Base-by-base conservation (phyloP, 495 filamentous ascomycete genomes). In the Copromyces sp. region DNA sequence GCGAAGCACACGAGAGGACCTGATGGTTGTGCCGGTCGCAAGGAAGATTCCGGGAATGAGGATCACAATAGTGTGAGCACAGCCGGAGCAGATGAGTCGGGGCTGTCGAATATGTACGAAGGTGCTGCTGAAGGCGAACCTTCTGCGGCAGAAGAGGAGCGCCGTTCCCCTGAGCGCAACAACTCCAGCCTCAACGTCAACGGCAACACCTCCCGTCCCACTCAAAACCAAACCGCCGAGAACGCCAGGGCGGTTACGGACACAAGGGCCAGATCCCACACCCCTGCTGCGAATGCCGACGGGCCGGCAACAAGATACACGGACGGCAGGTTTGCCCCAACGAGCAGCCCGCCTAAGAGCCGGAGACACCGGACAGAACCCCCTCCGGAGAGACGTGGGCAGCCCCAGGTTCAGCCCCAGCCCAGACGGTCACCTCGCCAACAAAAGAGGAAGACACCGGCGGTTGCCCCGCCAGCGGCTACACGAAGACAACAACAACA, bases 1-100 rank as follows among this genome's bases (percentile, higher is more conserved):
- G 95, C 95, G 39, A 88, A 95, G 59, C 95, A 99, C 79, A 95
- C 92, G 77, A 97, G 98, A 81, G 95, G 95, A 32, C 93, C 94
- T 75, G 95, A 94, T 39, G 95, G 95, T 39, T 99, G 95, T 79
- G 95, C 96, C 29, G 95, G 95, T 61, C 88, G 95, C 65, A 84
- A 95, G 72, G 92, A 92, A 35, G 90, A 93, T 79, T 95, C 94
- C 79, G 89, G 89, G 14, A 93, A 95, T 68, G 94, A 94, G 61
- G 90, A 93, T 69, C 88, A 87, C 69, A 85, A 87, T 41, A 85
- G 81, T 0, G 74, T 80, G 5, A 80, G 82, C 69, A 81, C 75
- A 32, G 86, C 86, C 1, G 91, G 91, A 40, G 86, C 83, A 20
- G 87, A 90, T 45, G 90, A 92, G 16, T 91, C 92, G 47, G 83